Percentiles rank a stretch among this genome's conserved stretches.
Evolutionary conservation across 768 basidiomycete genomes (phyloP).

Genomic region (Tylopilus cervinicoccineus): DNA sequence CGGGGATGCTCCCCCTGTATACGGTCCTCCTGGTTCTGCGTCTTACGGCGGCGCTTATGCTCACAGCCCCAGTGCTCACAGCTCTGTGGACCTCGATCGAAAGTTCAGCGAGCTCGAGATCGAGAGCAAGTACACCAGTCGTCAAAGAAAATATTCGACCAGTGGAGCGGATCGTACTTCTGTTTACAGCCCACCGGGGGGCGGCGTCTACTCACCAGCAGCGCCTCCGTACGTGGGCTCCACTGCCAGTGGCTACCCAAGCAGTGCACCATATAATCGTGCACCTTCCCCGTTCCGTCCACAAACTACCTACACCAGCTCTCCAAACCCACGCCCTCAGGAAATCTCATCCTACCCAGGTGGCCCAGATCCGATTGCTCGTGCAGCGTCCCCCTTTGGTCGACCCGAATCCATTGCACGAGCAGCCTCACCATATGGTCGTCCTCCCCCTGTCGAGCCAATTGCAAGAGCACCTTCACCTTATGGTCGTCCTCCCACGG

Average conservation of each 20-base stretch:
- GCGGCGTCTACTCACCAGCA: constrained; percentile 22
- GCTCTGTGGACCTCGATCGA: constrained; percentile 35
- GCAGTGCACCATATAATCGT: constrained; percentile 28
- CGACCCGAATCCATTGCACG: constrained; percentile 30
- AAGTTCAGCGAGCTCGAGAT: constrained; percentile 33
- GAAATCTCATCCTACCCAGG: constrained; percentile 42
- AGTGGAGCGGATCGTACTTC: constrained; percentile 33
- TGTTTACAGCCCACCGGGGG: constrained; percentile 12
- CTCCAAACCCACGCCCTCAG: constrained; percentile 48
- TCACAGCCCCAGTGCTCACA: constrained; percentile 22
- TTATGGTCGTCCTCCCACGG: constrained; percentile 34
- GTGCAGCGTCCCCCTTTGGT: constrained; percentile 34
- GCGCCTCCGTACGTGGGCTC: constrained; percentile 26
- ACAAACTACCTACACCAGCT: constrained; percentile 32
- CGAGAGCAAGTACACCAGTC: constrained; percentile 28
- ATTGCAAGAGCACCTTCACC: constrained; percentile 34
- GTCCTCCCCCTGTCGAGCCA: constrained; percentile 36
- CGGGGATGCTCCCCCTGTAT: constrained; percentile 32
- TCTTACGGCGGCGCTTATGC: constrained; percentile 22
- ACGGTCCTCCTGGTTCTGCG: constrained; percentile 20
- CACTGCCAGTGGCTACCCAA: constrained; percentile 26
- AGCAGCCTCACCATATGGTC: constrained; percentile 31
- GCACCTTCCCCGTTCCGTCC: constrained; percentile 34
- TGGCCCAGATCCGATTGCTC: constrained; percentile 31
- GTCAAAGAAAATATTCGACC: constrained; percentile 45